phyloP scores from a whole-genome alignment of 257 asterid genomes.

The Leptodermis oblonga region DNA sequence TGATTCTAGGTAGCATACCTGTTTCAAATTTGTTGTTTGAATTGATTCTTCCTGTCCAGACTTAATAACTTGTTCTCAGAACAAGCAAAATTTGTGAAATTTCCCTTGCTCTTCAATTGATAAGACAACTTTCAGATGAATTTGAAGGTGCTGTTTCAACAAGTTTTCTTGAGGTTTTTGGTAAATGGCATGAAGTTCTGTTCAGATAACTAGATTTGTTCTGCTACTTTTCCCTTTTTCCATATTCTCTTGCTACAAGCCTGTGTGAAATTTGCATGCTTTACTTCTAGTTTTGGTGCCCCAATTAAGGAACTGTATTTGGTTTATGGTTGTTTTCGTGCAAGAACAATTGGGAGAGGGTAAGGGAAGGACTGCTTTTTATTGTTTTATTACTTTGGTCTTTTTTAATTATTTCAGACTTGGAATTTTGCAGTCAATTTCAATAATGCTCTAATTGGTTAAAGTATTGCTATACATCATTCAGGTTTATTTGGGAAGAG shows the following conservation, averaged over 20 bases:
- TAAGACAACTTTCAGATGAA: not conserved
- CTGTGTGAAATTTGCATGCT: not conserved
- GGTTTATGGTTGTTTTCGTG: not conserved
- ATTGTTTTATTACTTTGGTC: not conserved
- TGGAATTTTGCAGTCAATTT: constrained; percentile 4
- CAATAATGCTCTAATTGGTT: constrained; percentile 19
- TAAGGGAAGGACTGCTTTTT: not conserved
- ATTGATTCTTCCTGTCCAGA: not conserved
- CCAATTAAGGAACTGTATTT: no score
- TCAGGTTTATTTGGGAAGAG: constrained; percentile 45
- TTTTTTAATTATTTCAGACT: constrained; percentile 4
- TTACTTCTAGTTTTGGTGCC: not conserved
- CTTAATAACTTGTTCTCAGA: not conserved
- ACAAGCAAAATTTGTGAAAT: no score
- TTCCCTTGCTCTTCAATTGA: not conserved
- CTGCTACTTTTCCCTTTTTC: not conserved
- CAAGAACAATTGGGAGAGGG: not conserved
- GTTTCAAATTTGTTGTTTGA: not conserved
- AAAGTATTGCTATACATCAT: constrained; percentile 17
- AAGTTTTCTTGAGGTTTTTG: not conserved
- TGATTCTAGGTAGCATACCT: not conserved
- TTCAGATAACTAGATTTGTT: not conserved
- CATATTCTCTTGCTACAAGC: not conserved
- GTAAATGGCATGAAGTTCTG: not conserved
- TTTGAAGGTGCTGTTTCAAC: not conserved